A percentile compares a stretch with the other conserved stretches of the same genome.
phyloP scores from a whole-genome alignment of 306 rosid genomes.

The Trifolium subterraneum region DNA sequence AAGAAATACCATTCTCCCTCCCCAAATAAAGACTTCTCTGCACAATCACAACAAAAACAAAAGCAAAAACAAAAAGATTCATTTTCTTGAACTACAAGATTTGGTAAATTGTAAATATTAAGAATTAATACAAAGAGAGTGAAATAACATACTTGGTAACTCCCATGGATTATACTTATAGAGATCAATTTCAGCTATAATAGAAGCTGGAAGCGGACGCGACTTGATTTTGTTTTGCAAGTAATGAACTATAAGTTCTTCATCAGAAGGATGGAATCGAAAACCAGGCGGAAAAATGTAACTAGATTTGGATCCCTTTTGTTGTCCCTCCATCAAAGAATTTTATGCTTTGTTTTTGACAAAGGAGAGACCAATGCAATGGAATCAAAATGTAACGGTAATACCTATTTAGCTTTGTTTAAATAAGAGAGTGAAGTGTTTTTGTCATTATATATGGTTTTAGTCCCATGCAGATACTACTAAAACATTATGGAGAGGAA shows the following conservation, averaged over 20 bases:
- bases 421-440: slow-evolving; percentile 33
- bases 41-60: slow-evolving; percentile 24
- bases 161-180: slow-evolving; percentile 82
- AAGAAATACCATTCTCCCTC: slow-evolving; percentile 82
- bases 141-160: slow-evolving; percentile 61
- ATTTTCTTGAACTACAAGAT: slow-evolving; percentile 13
- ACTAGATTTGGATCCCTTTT: slow-evolving; percentile 27
- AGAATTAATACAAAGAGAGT: slow-evolving; percentile 39
- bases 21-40: slow-evolving; percentile 77
- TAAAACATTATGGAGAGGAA: slow-evolving; percentile 32
- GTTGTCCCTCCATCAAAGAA: slow-evolving; percentile 56
- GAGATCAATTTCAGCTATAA: slow-evolving; percentile 72
- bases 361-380: slow-evolving; percentile 44
- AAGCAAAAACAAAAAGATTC: not conserved
- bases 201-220: slow-evolving; percentile 67
- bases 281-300: slow-evolving; percentile 77
- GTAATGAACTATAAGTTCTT: slow-evolving; percentile 85
- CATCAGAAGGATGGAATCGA: slow-evolving; percentile 85
- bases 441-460: slow-evolving; percentile 44
- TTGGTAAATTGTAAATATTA: slow-evolving; percentile 12
- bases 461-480: slow-evolving; percentile 61
- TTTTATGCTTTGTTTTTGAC: slow-evolving; percentile 39
- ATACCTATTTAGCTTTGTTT: slow-evolving; percentile 43
- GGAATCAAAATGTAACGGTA: slow-evolving; percentile 51
- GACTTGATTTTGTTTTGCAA: slow-evolving; percentile 63